Base-by-base conservation (phyloP, 148 eudicot species). In the Persicaria maculosa region DNA sequence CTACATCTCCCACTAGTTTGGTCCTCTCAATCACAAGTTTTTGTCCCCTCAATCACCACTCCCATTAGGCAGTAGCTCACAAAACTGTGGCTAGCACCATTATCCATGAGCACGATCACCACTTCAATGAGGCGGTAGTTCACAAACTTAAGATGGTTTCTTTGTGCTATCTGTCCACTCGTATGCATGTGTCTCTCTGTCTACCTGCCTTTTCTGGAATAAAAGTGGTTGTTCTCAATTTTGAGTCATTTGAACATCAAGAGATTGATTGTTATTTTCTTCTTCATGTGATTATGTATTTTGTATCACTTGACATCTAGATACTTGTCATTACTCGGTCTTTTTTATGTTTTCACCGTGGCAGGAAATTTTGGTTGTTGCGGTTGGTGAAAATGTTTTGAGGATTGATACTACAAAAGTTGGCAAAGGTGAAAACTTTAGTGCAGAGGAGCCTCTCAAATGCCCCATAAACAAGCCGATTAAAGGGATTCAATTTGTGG, bases 321-420 rank as follows among this genome's bases (percentile, higher is more conserved):
- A 48, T 48, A 48, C 12, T 48, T 48, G 8, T 48, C 52, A 48
- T 48, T 48, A 5, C 52, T 48, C 9, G 19, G 31, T 17, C 31
- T 57, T 7, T 2, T 19, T n/a, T 9, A 1, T 5, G 19, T 17
- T 57, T 57, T 57, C 62, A 48, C 12, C 52, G 57, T n/a, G 4
- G 25, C 85, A 95, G 99, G 99, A 96, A 85, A 85, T 96, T 76
- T 84, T 96, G 75, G 97, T 92, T 15, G 92, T 96, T 54, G 97
- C 94, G 44, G 83, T 96, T 75, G 99, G 97, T 17, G 85, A 78
- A 68, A 81, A 79, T 69, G 81, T 96, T 71, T 79, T 90, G 77
- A 87, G 84, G 79, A 87, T 96, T 44, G 99, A 96, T 81, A 88
- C 97, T 16, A 87, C 88, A 5, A 95, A 90, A 83, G 92, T 92